These are phyloP conservation scores for Chlamydomonas reinhardtii DNA, from an alignment of 163 green algal genomes.

Conservation along the genomic window DNA sequence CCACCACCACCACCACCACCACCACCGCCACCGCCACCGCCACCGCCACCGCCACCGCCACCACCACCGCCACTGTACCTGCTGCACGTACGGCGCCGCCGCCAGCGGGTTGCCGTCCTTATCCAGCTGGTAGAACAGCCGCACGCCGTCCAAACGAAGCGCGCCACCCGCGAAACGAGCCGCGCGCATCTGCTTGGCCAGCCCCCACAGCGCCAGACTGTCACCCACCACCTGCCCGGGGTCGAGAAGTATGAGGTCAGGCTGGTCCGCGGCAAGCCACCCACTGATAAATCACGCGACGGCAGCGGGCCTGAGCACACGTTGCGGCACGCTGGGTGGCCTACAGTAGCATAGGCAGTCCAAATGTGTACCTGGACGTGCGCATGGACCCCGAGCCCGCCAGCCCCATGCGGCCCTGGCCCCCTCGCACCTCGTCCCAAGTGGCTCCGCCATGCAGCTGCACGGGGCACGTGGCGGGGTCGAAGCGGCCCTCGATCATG, in stretches of 20 bases:
- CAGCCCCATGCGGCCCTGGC: background rate
- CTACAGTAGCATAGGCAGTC: too few species aligned
- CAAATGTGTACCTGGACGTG: too few species aligned
- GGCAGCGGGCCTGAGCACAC: too few species aligned
- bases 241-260: background rate
- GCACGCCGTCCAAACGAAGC: conserved; percentile 89
- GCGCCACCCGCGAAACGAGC: conserved; percentile 77
- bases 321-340: too few species aligned
- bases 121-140: conserved; percentile 92
- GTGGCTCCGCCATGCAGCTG: conserved; percentile 64
- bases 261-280: background rate
- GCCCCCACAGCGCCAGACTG: conserved; percentile 69
- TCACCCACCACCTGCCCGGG: conserved; percentile 68
- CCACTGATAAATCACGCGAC: too few species aligned
- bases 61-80: background rate
- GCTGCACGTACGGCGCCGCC: conserved; percentile 67
- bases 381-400: background rate
- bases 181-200: conserved; percentile 59
- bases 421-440: conserved; percentile 71
- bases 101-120: conserved; percentile 77
- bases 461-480: conserved; percentile 36
- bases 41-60: too few species aligned
- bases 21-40: too few species aligned
- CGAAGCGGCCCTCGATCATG: conserved; percentile 73
- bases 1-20: too few species aligned